These are phyloP conservation scores for Aspergillus carbonarius DNA, from an alignment of 2,329 filamentous ascomycete genomes.

Conservation along the genomic window DNA sequence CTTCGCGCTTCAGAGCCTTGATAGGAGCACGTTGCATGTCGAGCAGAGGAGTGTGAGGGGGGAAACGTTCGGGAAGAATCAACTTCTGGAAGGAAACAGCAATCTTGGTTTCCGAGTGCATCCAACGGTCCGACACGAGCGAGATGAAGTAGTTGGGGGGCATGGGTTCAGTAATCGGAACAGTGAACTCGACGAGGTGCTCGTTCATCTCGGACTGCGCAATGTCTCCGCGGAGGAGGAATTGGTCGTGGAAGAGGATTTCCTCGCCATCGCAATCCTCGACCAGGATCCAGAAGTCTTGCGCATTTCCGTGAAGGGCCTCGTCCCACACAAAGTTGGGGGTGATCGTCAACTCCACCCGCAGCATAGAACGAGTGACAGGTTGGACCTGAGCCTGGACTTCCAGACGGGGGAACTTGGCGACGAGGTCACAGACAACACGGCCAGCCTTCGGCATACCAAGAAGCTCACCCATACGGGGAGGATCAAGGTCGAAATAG, in stretches of 20 bases:
- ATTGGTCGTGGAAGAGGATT: conserved; percentile 91
- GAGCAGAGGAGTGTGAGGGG: conserved; percentile 85
- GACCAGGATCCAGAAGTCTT: conserved; percentile 95
- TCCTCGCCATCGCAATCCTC: conserved; percentile 98
- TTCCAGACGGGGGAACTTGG: conserved; percentile 90
- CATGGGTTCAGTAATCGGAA: conserved; percentile 95
- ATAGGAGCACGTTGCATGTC: conserved; percentile 90
- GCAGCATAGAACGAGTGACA: conserved; percentile 88
- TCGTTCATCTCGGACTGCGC: conserved; percentile 83
- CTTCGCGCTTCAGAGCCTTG: conserved; percentile 79
- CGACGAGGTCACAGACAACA: conserved; percentile 78
- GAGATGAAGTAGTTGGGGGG: conserved; percentile 98
- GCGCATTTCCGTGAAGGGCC: conserved; percentile 77
- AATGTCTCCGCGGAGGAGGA: conserved; percentile 86
- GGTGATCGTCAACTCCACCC: conserved; percentile 84
- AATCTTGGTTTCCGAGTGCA: conserved; percentile 93
- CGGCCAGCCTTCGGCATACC: conserved; percentile 86
- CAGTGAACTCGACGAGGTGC: conserved; percentile 93
- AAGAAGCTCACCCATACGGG: conserved; percentile 91
- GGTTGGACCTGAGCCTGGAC: conserved; percentile 93
- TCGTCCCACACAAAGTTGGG: conserved; percentile 98
- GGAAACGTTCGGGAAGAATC: conserved; percentile 91
- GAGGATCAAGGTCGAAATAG: conserved; percentile 95
- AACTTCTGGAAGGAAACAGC: conserved; percentile 94
- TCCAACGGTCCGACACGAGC: conserved; percentile 92